Conservation (phyloP, 2,329 filamentous ascomycete species). For the Myriosclerotinia curreyana region DNA sequence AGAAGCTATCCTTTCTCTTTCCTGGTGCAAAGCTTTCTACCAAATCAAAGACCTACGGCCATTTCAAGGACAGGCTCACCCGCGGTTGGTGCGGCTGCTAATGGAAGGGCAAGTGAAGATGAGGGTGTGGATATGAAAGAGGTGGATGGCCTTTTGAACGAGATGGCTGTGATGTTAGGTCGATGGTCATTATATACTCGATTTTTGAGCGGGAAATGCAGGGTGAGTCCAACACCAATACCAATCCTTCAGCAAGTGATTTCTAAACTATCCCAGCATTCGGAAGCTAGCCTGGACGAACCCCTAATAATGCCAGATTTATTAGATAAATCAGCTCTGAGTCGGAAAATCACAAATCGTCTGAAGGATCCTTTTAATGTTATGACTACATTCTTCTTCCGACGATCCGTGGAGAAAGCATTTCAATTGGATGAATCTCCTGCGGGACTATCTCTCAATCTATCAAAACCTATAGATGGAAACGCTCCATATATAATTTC, state of each 20-base stretch:
- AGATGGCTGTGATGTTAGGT: conserved; percentile 88
- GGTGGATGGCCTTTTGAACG: conserved; percentile 80
- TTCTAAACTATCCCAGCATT: conserved; percentile 47
- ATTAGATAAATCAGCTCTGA: conserved; percentile 73
- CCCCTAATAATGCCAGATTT: conserved; percentile 68
- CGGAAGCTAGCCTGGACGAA: conserved; percentile 50
- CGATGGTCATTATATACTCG: conserved; percentile 90
- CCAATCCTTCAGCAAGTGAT: conserved; percentile 31
- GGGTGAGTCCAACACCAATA: conserved; percentile 50
- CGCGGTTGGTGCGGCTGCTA: conserved; percentile 54
- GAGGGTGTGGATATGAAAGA: conserved; percentile 97
- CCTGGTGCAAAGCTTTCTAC: conserved; percentile 87
- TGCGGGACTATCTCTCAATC: conserved; percentile 71
- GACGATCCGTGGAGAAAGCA: conserved; percentile 92
- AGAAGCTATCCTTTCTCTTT: conserved; percentile 99
- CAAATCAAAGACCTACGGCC: conserved; percentile 61
- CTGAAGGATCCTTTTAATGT: conserved; percentile 79
- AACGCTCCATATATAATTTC: conserved; percentile 90
- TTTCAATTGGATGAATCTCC: conserved; percentile 95
- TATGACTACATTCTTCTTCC: conserved; percentile 96
- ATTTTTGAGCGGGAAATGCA: conserved; percentile 84
- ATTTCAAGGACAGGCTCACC: conserved; percentile 75
- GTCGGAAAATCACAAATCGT: conserved; percentile 71
- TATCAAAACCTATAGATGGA: conserved; percentile 66
- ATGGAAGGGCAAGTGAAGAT: conserved; percentile 70